Evolutionary conservation across 768 basidiomycete genomes (phyloP), one percentile per base, ranked within the genome.

Genomic region (Lentinula detonsa): DNA sequence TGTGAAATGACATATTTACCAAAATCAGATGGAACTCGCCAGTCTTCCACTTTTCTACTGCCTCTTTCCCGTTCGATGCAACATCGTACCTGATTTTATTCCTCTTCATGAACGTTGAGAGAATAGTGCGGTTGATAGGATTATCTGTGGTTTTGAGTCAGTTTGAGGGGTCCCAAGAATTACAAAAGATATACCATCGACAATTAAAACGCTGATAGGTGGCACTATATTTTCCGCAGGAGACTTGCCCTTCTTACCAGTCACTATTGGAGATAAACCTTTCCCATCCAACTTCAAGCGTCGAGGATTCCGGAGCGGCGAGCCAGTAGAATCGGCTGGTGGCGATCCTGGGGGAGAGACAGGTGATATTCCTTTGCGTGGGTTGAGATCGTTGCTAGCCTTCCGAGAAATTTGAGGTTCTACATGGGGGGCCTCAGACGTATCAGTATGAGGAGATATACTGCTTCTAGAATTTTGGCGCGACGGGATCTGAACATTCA

Each of bases 201-300:
- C 97, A 67, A 99, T 97, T 67, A 99, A 81, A 0, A 99, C 97
- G 67, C 91, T 96, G 70, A 99, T 98, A 0, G 97, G 97, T 3
- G 97, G 97, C 2, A 96, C 89, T 35, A 98, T 88, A 62, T 86
- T 86, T 31, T 91, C 89, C 6, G 78, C 70, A 7, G 75, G 65
- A 28, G 75, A 75, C 67, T 85, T 86, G 28, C 74, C 74, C 57
- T 79, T 85, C 73, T 84, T 86, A 56, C 63, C 73, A 43, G 73
- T 64, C n/a, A 69, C 62, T 28, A 73, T 64, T n/a, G 70, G 63
- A 11, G 71, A 62, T 11, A 73, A 67, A 11, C 70, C 68, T 28
- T 65, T 66, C 8, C 70, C 67, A 39, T 65, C 67, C 40, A 57
- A 52, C 9, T 63, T 65, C 28, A 70, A 70, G 33, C 73, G 73